These are phyloP conservation scores for Phlyctochytrium arcticum DNA, from an alignment of 192 early-diverging fungal genomes.

Conservation along the genomic window DNA sequence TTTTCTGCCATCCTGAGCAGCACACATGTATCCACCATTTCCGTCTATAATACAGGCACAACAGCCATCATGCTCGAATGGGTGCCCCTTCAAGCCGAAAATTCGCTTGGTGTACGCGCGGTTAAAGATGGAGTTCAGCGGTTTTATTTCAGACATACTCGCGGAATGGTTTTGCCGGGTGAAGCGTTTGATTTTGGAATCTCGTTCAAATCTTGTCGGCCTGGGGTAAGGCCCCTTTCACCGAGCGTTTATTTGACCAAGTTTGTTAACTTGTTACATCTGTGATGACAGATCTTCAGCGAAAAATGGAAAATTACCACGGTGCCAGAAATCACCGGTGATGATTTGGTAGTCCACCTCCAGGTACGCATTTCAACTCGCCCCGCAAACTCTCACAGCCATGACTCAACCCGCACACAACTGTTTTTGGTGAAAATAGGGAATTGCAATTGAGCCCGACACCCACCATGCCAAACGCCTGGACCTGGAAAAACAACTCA, in stretches of 20 bases:
- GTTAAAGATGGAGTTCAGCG: constrained; percentile 34
- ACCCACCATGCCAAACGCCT: constrained; percentile 17
- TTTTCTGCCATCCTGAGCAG: constrained; percentile 33
- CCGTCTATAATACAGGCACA: constrained; percentile 43
- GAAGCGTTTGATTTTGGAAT: constrained; percentile 48
- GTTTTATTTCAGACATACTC: constrained; percentile 45
- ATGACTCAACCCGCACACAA: neutral
- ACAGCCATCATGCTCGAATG: constrained; percentile 43
- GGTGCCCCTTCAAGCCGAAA: constrained; percentile 18
- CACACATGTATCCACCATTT: constrained; percentile 35
- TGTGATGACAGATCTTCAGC: constrained; percentile 27
- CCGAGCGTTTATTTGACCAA: neutral
- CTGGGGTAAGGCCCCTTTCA: constrained; percentile 29
- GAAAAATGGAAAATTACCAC: constrained; percentile 39
- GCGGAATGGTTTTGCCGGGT: constrained; percentile 46
- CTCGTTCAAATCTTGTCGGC: constrained; percentile 40
- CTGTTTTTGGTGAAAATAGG: constrained; percentile 19
- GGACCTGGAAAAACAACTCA: constrained; percentile 23
- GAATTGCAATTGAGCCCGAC: constrained; percentile 47
- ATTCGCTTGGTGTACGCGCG: constrained; percentile 36
- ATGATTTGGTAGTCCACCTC: constrained; percentile 18
- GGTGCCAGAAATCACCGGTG: constrained; percentile 4
- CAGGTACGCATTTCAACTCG: too few species aligned
- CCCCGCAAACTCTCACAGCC: too few species aligned
- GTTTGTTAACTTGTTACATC: neutral